phyloP scores from a whole-genome alignment of 495 filamentous ascomycete species.

The Penicillium malachiteum region DNA sequence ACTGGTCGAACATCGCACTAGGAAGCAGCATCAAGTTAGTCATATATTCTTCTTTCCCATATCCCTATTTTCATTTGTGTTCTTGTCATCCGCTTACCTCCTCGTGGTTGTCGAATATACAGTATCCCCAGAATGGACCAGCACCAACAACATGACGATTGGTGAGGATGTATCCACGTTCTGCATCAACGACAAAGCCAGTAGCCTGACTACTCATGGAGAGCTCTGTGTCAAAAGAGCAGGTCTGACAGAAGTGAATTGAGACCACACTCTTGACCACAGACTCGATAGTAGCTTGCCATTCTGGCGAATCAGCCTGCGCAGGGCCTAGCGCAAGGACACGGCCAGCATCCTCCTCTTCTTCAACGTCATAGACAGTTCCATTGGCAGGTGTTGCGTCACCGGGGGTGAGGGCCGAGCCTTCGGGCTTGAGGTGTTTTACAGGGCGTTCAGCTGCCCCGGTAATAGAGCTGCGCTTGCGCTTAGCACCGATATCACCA shows the following conservation, averaged over 20 bases:
- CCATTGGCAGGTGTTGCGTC: constrained; percentile 50
- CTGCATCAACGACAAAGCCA: constrained; percentile 95
- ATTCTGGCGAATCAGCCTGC: constrained; percentile 84
- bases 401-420: constrained; percentile 39
- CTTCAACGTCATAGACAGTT: constrained; percentile 48
- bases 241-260: constrained; percentile 98
- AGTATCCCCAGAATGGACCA: constrained; percentile 96
- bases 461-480: constrained; percentile 58
- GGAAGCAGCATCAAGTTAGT: not conserved
- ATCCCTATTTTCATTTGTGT: not conserved
- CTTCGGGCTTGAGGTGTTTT: constrained; percentile 55
- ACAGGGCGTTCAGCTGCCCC: constrained; percentile 51
- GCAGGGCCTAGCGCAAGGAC: constrained; percentile 45
- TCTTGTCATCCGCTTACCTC: constrained; percentile 50
- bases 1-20: constrained; percentile 96
- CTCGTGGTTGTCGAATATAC: constrained; percentile 97
- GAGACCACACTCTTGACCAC: constrained; percentile 93
- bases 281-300: constrained; percentile 92
- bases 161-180: constrained; percentile 86
- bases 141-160: constrained; percentile 95
- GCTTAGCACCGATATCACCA: constrained; percentile 54
- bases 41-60: not conserved
- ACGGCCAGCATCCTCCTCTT: constrained; percentile 43
- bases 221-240: constrained; percentile 93
- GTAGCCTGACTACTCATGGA: constrained; percentile 94